These are phyloP conservation scores for Pichia sorboxylosa DNA, from an alignment of 1,139 yeast genomes.

Conservation along the genomic window DNA sequence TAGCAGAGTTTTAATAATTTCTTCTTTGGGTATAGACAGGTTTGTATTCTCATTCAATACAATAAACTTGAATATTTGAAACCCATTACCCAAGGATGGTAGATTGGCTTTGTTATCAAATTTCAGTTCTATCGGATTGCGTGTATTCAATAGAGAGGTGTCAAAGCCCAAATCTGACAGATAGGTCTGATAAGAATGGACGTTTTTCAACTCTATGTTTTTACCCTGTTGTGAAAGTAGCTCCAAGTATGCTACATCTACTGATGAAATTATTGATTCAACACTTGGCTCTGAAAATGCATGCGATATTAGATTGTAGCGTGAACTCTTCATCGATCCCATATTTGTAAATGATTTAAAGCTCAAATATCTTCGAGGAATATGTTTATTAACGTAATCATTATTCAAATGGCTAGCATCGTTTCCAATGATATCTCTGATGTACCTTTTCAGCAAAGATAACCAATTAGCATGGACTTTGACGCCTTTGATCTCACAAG, in stretches of 20 bases:
- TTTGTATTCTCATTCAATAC: slow-evolving; percentile 3
- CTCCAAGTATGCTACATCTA: too few relatives aligned
- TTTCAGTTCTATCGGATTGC: slow-evolving; percentile 1
- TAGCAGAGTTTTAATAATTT: background rate
- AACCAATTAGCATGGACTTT: slow-evolving; percentile 4
- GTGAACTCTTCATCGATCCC: too few relatives aligned
- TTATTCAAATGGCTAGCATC: background rate
- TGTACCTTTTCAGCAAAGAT: background rate
- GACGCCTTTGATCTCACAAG: background rate
- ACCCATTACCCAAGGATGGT: slow-evolving; percentile 12
- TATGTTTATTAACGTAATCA: background rate
- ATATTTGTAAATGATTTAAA: slow-evolving; percentile 5
- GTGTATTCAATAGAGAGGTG: background rate
- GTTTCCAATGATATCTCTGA: slow-evolving; percentile 2
- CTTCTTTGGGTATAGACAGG: background rate
- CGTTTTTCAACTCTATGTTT: too few relatives aligned
- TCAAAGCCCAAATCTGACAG: slow-evolving; percentile 6
- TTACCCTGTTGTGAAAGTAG: too few relatives aligned
- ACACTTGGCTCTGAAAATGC: too few relatives aligned
- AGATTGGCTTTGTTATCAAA: slow-evolving; percentile 13
- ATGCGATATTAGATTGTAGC: too few relatives aligned
- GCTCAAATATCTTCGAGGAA: slow-evolving; percentile 2
- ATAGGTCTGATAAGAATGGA: too few relatives aligned
- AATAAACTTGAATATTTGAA: slow-evolving; percentile 14
- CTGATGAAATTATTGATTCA: too few relatives aligned